These are phyloP conservation scores for Ambrosiella xylebori DNA, from an alignment of 2,329 filamentous ascomycete species.

Conservation along the genomic window DNA sequence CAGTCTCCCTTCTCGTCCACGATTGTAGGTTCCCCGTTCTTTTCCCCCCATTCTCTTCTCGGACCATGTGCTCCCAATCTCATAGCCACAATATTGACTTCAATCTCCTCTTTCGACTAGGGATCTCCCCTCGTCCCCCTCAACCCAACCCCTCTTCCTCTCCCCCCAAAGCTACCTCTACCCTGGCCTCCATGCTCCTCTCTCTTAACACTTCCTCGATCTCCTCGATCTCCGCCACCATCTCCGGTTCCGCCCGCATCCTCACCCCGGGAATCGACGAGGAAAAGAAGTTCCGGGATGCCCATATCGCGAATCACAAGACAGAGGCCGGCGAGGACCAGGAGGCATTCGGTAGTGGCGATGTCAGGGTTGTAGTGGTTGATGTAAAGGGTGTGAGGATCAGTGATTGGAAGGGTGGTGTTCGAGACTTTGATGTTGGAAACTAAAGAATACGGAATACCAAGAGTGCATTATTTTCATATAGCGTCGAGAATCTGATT, in stretches of 20 bases:
- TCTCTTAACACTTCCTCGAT: conserved; percentile 83
- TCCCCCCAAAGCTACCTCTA: conserved; percentile 48
- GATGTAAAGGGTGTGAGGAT: conserved; percentile 71
- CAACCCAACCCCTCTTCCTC: conserved; percentile 48
- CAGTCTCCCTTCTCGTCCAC: conserved; percentile 87
- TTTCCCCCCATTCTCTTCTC: not conserved
- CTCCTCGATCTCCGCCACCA: conserved; percentile 78
- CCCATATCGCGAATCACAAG: conserved; percentile 80
- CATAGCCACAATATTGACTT: conserved; percentile 10
- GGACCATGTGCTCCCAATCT: not conserved
- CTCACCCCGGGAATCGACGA: conserved; percentile 59
- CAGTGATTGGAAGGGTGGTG: conserved; percentile 87
- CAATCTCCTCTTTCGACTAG: conserved; percentile 17
- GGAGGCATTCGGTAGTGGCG: conserved; percentile 57
- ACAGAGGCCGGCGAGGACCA: conserved; percentile 34
- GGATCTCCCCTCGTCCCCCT: conserved; percentile 83
- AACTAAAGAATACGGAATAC: not conserved
- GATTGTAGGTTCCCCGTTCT: conserved; percentile 41
- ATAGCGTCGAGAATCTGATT: too few species aligned
- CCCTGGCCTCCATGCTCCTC: conserved; percentile 65
- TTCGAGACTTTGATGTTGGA: conserved; percentile 40
- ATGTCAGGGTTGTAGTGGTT: conserved; percentile 76
- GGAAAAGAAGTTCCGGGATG: conserved; percentile 65
- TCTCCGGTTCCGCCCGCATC: conserved; percentile 71
- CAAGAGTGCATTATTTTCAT: too few species aligned